Evolutionary conservation across 2,329 filamentous ascomycete species (phyloP).

Genomic region (Aspergillus calidoustus): DNA sequence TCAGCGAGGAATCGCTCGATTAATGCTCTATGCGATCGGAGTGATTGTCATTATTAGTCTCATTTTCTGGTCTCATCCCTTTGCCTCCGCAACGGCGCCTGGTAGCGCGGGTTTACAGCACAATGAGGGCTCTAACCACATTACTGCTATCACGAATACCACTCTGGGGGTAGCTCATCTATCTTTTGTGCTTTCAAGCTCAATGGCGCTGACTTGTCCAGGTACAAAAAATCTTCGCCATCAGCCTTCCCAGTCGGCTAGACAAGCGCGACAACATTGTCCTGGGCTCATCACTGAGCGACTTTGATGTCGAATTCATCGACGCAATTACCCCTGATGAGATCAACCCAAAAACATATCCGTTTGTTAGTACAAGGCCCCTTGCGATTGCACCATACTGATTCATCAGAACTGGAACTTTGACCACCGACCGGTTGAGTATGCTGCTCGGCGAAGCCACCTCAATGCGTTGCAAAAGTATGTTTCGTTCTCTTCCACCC

Average conservation of each 20-base stretch:
- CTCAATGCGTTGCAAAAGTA: slow-evolving; percentile 28
- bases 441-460: slow-evolving; percentile 27
- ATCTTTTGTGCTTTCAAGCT: background rate
- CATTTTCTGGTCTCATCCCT: slow-evolving; percentile 7
- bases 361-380: slow-evolving; percentile 21
- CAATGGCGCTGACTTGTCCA: slow-evolving; percentile 3
- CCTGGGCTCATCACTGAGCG: slow-evolving; percentile 25
- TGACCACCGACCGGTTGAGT: slow-evolving; percentile 23
- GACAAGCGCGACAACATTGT: slow-evolving; percentile 31
- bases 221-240: slow-evolving; percentile 27
- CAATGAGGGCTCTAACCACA: background rate
- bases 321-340: slow-evolving; percentile 24
- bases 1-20: slow-evolving; percentile 1
- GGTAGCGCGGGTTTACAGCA: background rate
- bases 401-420: slow-evolving; percentile 27
- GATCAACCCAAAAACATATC: slow-evolving; percentile 23
- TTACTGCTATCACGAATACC: slow-evolving; percentile 10
- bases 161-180: slow-evolving; percentile 15
- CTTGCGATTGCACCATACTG: background rate
- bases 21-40: background rate
- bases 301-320: slow-evolving; percentile 26
- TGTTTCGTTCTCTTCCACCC: background rate
- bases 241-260: slow-evolving; percentile 26
- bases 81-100: background rate
- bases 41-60: slow-evolving; percentile 6